Conservation (phyloP, 2,329 filamentous ascomycete species). For the Alternaria incomplexa region DNA sequence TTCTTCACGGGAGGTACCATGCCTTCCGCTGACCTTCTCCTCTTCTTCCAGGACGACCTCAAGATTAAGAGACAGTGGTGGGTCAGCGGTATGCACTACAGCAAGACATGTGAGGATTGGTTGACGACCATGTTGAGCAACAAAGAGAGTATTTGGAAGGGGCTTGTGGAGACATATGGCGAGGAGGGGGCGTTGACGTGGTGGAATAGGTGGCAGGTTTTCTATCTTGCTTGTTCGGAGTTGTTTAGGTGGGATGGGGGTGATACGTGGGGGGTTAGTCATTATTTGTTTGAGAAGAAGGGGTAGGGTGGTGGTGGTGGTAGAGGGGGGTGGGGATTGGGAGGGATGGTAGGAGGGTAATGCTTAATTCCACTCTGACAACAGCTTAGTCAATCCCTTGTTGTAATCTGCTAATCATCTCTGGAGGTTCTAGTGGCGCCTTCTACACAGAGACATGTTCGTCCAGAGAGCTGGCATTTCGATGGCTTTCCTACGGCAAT, state of each 20-base stretch:
- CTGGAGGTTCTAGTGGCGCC: too few species aligned
- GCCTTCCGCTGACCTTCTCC: slow-evolving; percentile 69
- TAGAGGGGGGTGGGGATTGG: too few species aligned
- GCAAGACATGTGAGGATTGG: slow-evolving; percentile 75
- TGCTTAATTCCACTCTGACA: not conserved
- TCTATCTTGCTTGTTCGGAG: slow-evolving; percentile 74
- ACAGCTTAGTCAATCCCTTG: too few species aligned
- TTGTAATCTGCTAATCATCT: too few species aligned
- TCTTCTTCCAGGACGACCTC: slow-evolving; percentile 70
- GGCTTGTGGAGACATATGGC: slow-evolving; percentile 69
- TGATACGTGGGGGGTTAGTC: slow-evolving; percentile 71
- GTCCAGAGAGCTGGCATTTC: too few species aligned
- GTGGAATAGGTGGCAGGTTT: slow-evolving; percentile 75
- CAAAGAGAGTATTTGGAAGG: slow-evolving; percentile 67
- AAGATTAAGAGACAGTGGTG: slow-evolving; percentile 70
- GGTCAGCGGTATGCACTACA: slow-evolving; percentile 72
- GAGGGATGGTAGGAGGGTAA: not conserved
- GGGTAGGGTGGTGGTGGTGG: slow-evolving; percentile 14
- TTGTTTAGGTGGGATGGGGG: slow-evolving; percentile 70
- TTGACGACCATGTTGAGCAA: slow-evolving; percentile 64
- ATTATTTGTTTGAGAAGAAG: slow-evolving; percentile 70
- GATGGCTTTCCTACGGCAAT: too few species aligned
- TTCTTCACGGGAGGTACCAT: slow-evolving; percentile 79
- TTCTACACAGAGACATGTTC: too few species aligned
- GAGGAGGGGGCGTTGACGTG: slow-evolving; percentile 64